Evolutionary conservation across 148 eudicot genomes (phyloP).

Genomic region (Fagopyrum esculentum): DNA sequence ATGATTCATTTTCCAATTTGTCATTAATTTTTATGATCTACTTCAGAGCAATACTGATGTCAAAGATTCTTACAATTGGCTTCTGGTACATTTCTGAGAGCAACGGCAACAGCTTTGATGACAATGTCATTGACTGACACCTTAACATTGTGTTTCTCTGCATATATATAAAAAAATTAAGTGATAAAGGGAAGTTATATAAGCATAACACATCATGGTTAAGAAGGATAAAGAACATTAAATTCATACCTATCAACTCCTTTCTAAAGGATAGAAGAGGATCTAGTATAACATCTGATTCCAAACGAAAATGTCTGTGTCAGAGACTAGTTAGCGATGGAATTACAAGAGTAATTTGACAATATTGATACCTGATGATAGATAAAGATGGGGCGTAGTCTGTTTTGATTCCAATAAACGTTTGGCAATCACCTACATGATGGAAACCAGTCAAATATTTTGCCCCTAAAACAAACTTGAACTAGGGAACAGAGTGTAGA

Average conservation of each 20-base stretch:
- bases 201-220: not conserved
- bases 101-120: constrained; percentile 93
- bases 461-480: not conserved
- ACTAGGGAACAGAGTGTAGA: too few species aligned
- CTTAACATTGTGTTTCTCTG: constrained; percentile 83
- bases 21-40: too few species aligned
- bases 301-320: not conserved
- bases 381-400: constrained; percentile 76
- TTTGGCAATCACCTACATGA: constrained; percentile 76
- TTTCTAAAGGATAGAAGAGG: constrained; percentile 80
- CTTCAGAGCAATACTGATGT: not conserved
- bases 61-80: constrained; percentile 69
- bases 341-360: not conserved
- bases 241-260: constrained; percentile 69
- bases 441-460: not conserved
- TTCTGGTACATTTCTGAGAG: constrained; percentile 78
- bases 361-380: constrained; percentile 55
- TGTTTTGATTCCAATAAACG: constrained; percentile 94
- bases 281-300: constrained; percentile 82
- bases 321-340: not conserved
- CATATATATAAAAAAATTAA: constrained; percentile 9
- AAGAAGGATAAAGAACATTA: constrained; percentile 1
- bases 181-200: not conserved
- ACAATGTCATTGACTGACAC: constrained; percentile 97
- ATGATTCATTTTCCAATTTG: too few species aligned